Base-by-base conservation (phyloP, 345 rosid genomes). In the Ailanthus altissimus region DNA sequence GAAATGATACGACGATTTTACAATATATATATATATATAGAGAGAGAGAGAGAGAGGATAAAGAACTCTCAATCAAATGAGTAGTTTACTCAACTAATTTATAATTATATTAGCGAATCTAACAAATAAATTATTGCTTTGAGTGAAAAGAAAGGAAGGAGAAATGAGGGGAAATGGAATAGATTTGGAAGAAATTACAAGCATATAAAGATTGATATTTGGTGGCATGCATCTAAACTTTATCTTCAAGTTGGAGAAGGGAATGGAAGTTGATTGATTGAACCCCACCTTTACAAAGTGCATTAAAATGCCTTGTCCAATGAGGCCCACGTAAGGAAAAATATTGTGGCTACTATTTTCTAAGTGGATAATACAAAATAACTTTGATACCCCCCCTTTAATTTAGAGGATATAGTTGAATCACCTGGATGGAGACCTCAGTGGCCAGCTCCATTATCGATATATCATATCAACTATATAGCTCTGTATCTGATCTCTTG, bases 371-470 rank as follows among this genome's bases (percentile, higher is more conserved):
- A 80, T 60, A 46, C 80, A 79, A 73, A 15, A 70, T 36, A 63
- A 53, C 67, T 65, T 61, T 67, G 14, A 14, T 40, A 25, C 5
- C 58, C 15, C 38, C 20, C 38, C 38, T 32, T 32, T 32, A 32
- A 32, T 28, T 65, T 57, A 53, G 46, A 80, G 79, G 87, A 81
- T 84, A 78, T 67, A 53, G 79, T 84, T 83, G 88, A 87, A 89
- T 89, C 89, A 74, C 87, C 87, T 87, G 87, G 89, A 89, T 82
- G 32, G 75, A 45, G 90, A 87, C 92, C 72, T 80, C 57, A 81
- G 87, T 84, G 89, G 72, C 82, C 3, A 3, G 38, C 38, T 76
- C 77, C 80, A 66, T 77, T 70, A 70, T 81, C 87, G 57, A 32
- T 32, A 32, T 32, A 32, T 32, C 38, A 32, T 32, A 32, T 32